These are phyloP conservation scores for Phlyctochytrium arcticum DNA, from an alignment of 192 early-diverging fungal species.

Conservation along the genomic window DNA sequence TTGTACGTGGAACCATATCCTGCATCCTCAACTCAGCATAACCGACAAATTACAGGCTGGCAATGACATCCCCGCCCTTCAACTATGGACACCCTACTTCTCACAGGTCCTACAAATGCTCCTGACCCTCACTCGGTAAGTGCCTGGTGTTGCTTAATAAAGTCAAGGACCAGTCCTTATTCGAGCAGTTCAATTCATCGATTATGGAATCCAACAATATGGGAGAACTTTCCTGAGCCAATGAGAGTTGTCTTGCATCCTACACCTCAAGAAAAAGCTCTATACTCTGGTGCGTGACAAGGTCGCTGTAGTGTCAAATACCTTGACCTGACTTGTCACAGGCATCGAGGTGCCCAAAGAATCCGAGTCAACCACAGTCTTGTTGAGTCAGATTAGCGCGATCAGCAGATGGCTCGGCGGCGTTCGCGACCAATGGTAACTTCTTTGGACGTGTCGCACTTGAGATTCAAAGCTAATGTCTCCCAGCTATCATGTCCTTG, in stretches of 20 bases:
- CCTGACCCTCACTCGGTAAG: too few species aligned
- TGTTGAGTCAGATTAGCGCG: slow-evolving; percentile 10
- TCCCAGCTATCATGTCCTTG: slow-evolving; percentile 18
- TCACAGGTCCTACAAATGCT: too few species aligned
- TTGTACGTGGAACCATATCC: background rate
- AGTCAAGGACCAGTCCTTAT: too few species aligned
- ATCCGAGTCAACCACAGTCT: too few species aligned
- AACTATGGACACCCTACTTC: too few species aligned
- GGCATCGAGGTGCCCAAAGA: too few species aligned
- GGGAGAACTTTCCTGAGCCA: slow-evolving; percentile 14
- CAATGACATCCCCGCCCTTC: too few species aligned
- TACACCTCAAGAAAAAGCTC: slow-evolving; percentile 11
- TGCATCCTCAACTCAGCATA: too few species aligned
- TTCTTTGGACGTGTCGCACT: background rate
- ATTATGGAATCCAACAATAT: slow-evolving; percentile 22
- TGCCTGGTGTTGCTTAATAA: too few species aligned
- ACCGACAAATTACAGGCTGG: too few species aligned
- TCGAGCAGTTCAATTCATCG: slow-evolving; percentile 18
- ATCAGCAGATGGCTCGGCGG: slow-evolving; percentile 13
- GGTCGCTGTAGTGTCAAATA: too few species aligned
- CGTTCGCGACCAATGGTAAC: slow-evolving; percentile 30
- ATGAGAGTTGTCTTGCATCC: slow-evolving; percentile 3
- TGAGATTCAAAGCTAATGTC: background rate
- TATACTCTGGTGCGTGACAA: background rate
- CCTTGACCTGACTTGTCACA: too few species aligned